Evolutionary conservation across 768 basidiomycete genomes (phyloP).

Genomic region (Tulasnella calospora): DNA sequence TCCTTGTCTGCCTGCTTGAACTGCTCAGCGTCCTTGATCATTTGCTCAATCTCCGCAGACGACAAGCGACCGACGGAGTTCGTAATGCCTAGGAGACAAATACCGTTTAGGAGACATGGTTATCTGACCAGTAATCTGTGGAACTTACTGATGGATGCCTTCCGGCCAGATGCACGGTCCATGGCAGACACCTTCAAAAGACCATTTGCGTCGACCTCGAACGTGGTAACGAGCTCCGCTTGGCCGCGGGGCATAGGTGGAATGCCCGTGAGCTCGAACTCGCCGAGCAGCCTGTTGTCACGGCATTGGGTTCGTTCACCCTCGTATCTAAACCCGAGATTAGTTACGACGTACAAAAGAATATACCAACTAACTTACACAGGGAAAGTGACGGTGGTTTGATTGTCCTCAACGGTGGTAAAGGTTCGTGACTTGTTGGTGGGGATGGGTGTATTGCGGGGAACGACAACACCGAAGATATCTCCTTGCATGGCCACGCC

Average conservation of each 20-base stretch:
- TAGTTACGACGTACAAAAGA: constrained; percentile 25
- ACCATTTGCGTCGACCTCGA: constrained; percentile 99
- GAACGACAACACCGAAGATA: constrained; percentile 98
- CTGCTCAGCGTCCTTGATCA: constrained; percentile 99
- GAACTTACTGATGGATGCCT: constrained; percentile 88
- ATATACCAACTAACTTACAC: constrained; percentile 53
- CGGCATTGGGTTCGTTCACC: constrained; percentile 99
- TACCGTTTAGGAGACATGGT: constrained; percentile 14
- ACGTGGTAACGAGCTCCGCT: constrained; percentile 98
- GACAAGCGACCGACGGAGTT: constrained; percentile 99
- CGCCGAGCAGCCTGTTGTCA: constrained; percentile 97
- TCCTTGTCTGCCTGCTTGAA: constrained; percentile 96
- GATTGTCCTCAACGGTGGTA: constrained; percentile 99
- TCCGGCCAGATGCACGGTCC: constrained; percentile 98
- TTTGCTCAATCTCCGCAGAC: constrained; percentile 96
- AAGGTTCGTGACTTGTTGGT: constrained; percentile 99
- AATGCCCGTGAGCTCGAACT: constrained; percentile 98
- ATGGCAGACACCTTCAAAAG: constrained; percentile 97
- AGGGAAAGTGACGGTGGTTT: constrained; percentile 99
- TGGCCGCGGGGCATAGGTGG: constrained; percentile 99
- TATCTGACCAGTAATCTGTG: constrained; percentile 26
- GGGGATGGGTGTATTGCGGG: constrained; percentile 98
- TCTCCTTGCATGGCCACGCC: constrained; percentile 99
- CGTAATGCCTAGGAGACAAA: constrained; percentile 64
- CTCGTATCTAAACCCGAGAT: constrained; percentile 62